These are phyloP conservation scores for Colletotrichum higginsianum DNA, from an alignment of 2,329 filamentous ascomycete genomes.

Conservation along the genomic window DNA sequence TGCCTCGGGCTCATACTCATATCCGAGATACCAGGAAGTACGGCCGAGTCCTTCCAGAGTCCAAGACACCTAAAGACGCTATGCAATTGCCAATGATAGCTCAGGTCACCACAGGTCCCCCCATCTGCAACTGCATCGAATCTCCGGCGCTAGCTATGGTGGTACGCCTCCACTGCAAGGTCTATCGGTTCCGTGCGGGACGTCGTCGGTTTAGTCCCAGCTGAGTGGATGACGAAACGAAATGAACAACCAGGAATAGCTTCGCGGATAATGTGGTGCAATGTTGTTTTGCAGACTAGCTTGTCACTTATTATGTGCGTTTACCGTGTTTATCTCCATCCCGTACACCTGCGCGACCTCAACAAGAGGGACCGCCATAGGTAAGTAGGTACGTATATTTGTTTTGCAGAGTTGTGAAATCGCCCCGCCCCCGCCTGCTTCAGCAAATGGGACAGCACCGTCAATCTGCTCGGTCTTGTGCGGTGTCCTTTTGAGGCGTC, in stretches of 20 bases:
- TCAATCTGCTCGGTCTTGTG: neutral
- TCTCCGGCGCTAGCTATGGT: constrained; percentile 21
- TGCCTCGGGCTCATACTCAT: neutral
- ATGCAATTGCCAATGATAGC: neutral
- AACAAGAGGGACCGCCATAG: no score
- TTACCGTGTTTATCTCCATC: no score
- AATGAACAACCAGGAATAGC: constrained; percentile 8
- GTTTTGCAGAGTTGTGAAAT: no score
- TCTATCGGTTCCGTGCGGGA: constrained; percentile 16
- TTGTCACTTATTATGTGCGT: no score
- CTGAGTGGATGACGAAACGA: constrained; percentile 22
- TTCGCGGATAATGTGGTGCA: neutral
- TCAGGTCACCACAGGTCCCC: constrained; percentile 9
- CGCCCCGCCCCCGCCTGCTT: no score
- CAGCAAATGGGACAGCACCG: no score
- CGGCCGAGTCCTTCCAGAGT: neutral
- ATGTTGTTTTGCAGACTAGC: constrained; percentile 13
- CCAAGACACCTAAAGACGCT: neutral
- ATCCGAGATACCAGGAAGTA: constrained; percentile 2
- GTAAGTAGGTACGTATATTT: no score
- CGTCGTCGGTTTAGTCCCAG: constrained; percentile 5
- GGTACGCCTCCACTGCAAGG: constrained; percentile 3
- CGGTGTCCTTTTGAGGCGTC: no score
- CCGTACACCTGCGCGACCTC: no score
- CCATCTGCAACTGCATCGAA: constrained; percentile 15